These are phyloP conservation scores for Jatropha curcas DNA, from an alignment of 345 rosid species.

Conservation along the genomic window DNA sequence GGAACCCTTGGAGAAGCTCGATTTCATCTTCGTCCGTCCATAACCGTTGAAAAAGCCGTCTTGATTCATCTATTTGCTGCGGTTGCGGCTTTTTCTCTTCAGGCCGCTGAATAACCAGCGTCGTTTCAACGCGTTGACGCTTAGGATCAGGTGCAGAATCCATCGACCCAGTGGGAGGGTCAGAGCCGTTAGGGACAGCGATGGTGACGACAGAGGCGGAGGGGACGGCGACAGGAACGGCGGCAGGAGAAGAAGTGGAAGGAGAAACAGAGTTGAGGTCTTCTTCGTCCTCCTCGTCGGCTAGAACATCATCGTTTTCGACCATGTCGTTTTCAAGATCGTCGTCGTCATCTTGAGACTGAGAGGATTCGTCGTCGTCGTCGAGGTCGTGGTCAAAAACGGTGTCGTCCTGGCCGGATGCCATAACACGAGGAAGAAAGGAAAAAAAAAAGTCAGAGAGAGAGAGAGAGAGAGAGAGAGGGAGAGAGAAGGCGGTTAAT, in stretches of 20 bases:
- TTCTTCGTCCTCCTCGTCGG: slow-evolving; percentile 54
- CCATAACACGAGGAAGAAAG: slow-evolving; percentile 33
- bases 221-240: slow-evolving; percentile 41
- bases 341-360: slow-evolving; percentile 51
- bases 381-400: slow-evolving; percentile 53
- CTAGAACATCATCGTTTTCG: slow-evolving; percentile 39
- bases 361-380: slow-evolving; percentile 44
- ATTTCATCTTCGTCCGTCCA: slow-evolving; percentile 99
- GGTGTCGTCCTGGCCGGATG: slow-evolving; percentile 59
- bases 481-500: neutral
- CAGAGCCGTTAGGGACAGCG: slow-evolving; percentile 19
- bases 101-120: neutral
- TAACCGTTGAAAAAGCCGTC: slow-evolving; percentile 81
- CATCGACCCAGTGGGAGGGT: slow-evolving; percentile 30
- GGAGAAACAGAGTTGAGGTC: slow-evolving; percentile 47
- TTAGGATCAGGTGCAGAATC: slow-evolving; percentile 40
- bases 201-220: neutral
- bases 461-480: too few relatives aligned
- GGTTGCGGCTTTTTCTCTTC: slow-evolving; percentile 34
- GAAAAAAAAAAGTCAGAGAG: too few relatives aligned
- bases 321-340: slow-evolving; percentile 47
- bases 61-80: slow-evolving; percentile 59
- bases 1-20: slow-evolving; percentile 91
- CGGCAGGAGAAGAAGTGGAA: slow-evolving; percentile 30
- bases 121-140: slow-evolving; percentile 44